Evolutionary conservation across 352 stramenopile species (phyloP).

Genomic region (Phytophthora brassicae): DNA sequence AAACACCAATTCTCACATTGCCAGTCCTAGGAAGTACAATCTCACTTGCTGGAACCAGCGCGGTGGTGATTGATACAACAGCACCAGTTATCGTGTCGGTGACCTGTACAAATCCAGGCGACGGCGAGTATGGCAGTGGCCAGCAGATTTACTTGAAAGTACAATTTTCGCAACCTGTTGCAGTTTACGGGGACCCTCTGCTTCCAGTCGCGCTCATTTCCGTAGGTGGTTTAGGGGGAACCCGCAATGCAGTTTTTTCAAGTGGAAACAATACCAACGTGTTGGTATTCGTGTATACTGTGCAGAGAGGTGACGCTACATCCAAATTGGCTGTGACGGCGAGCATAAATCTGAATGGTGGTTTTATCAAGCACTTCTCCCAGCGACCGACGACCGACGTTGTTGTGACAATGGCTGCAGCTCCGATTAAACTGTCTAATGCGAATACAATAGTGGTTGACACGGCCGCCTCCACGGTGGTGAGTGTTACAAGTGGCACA

Average conservation of each 20-base stretch:
- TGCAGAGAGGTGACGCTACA: slow-evolving; percentile 57
- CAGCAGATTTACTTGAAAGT: slow-evolving; percentile 66
- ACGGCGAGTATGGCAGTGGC: slow-evolving; percentile 70
- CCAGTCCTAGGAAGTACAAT: slow-evolving; percentile 40
- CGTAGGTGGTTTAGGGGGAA: slow-evolving; percentile 38
- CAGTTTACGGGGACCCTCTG: slow-evolving; percentile 62
- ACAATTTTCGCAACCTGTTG: slow-evolving; percentile 59
- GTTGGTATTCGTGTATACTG: slow-evolving; percentile 70
- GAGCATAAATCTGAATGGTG: slow-evolving; percentile 59
- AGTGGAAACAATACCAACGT: slow-evolving; percentile 73
- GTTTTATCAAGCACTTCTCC: slow-evolving; percentile 73
- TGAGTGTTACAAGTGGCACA: slow-evolving; percentile 57
- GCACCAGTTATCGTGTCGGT: slow-evolving; percentile 61
- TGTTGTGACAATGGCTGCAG: slow-evolving; percentile 43
- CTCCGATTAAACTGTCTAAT: slow-evolving; percentile 49
- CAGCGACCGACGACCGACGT: slow-evolving; percentile 68
- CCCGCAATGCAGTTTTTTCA: slow-evolving; percentile 44
- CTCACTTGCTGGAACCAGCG: slow-evolving; percentile 54
- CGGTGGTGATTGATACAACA: slow-evolving; percentile 71
- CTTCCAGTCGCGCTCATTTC: slow-evolving; percentile 47
- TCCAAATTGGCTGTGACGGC: slow-evolving; percentile 52
- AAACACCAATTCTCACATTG: slow-evolving; percentile 52
- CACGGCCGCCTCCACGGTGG: slow-evolving; percentile 50
- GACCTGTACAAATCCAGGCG: slow-evolving; percentile 43
- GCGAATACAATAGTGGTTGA: slow-evolving; percentile 70